Evolutionary conservation across 176 grass and related monocot species (phyloP).

Genomic region (Lolium perenne): DNA sequence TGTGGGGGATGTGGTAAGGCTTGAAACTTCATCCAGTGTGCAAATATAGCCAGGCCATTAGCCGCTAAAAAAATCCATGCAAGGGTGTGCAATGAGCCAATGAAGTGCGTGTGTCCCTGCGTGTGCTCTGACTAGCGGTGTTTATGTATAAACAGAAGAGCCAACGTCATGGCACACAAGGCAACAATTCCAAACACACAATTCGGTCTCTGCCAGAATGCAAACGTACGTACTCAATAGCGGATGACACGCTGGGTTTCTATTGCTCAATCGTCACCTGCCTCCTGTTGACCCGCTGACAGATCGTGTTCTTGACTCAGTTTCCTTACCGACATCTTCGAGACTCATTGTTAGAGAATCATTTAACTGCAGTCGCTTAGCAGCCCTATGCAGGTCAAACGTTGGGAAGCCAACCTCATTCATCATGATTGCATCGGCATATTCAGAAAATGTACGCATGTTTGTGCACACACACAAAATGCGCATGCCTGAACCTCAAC

Average conservation of each 20-base stretch:
- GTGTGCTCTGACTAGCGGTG: neutral
- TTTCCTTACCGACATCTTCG: neutral
- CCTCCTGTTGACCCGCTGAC: neutral
- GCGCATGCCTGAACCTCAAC: neutral
- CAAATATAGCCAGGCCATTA: no score
- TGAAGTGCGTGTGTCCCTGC: no score
- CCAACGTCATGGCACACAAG: neutral
- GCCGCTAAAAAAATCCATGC: no score
- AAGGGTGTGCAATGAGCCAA: no score
- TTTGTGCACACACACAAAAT: neutral
- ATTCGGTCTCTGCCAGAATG: neutral
- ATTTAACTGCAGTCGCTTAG: no score
- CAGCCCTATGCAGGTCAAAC: conserved; percentile 6
- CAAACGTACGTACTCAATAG: neutral
- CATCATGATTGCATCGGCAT: neutral
- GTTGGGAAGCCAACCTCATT: neutral
- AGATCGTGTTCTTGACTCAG: no score
- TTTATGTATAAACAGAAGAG: neutral
- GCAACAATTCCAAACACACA: neutral
- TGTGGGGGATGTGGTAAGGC: no score
- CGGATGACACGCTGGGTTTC: neutral
- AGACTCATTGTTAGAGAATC: no score
- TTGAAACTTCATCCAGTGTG: no score
- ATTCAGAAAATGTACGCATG: neutral
- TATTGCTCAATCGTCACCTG: neutral